Evolutionary conservation across 495 filamentous ascomycete genomes (phyloP).

Genomic region (Sphaerosporella brunnea): DNA sequence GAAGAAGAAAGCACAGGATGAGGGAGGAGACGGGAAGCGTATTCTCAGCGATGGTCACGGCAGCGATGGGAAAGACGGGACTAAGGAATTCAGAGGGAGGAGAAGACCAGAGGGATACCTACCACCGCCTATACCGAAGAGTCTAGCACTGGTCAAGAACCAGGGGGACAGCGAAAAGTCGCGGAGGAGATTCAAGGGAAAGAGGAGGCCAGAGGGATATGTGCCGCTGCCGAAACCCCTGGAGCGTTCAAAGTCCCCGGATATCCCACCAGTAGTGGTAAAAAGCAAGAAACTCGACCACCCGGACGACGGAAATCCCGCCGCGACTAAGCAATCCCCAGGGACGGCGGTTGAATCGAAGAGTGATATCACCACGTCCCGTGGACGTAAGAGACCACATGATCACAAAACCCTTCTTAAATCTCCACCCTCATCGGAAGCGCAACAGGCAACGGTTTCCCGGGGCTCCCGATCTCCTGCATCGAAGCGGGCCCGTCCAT

Average conservation of each 20-base stretch:
- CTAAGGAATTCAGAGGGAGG: not conserved
- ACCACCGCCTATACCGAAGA: not conserved
- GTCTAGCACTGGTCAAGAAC: too few species aligned
- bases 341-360: not conserved
- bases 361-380: not conserved
- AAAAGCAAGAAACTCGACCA: not conserved
- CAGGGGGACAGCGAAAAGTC: too few species aligned
- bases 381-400: not conserved
- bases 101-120: not conserved
- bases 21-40: conserved; percentile 7
- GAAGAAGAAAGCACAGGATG: conserved; percentile 25
- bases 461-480: not conserved
- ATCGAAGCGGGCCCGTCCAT: not conserved
- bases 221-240: too few species aligned
- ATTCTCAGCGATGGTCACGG: too few species aligned
- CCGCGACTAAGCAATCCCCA: not conserved
- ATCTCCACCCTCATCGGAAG: not conserved
- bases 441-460: not conserved
- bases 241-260: too few species aligned
- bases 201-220: too few species aligned
- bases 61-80: too few species aligned
- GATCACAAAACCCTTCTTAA: not conserved
- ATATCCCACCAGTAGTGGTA: too few species aligned
- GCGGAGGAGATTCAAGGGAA: too few species aligned
- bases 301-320: too few species aligned